Percentiles rank a stretch among this genome's conserved stretches.
Evolutionary conservation across 768 basidiomycete genomes (phyloP).

Genomic region (Pulveroboletus frians): DNA sequence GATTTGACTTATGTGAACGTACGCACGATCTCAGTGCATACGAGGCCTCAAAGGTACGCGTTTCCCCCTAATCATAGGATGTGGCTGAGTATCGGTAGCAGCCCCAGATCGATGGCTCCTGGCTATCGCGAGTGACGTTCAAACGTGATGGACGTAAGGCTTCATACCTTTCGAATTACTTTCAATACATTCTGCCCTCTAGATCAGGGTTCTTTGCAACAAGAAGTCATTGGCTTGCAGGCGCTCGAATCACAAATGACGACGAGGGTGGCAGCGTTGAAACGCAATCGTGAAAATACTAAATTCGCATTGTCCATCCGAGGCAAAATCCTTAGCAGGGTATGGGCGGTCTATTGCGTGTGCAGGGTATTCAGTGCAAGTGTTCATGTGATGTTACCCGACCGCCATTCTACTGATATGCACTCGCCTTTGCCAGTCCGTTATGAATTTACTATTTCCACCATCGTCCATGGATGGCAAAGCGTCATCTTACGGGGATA

Average conservation of each 20-base stretch:
- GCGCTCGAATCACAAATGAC: constrained; percentile 67
- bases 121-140: constrained; percentile 28
- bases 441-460: constrained; percentile 31
- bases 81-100: constrained; percentile 12
- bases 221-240: constrained; percentile 61
- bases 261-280: constrained; percentile 48
- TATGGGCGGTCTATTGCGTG: constrained; percentile 66
- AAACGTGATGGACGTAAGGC: constrained; percentile 31
- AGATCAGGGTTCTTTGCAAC: constrained; percentile 38
- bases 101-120: constrained; percentile 24
- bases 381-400: constrained; percentile 13
- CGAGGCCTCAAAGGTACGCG: constrained; percentile 22
- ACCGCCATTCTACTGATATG: constrained; percentile 12
- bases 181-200: background rate
- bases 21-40: constrained; percentile 24
- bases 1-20: constrained; percentile 48
- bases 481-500: constrained; percentile 39
- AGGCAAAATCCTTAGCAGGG: constrained; percentile 46
- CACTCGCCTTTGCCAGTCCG: constrained; percentile 22
- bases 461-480: constrained; percentile 32
- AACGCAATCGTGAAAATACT: constrained; percentile 43
- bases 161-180: constrained; percentile 7
- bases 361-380: constrained; percentile 58
- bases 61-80: background rate
- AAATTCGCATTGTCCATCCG: constrained; percentile 49